Base-by-base conservation (phyloP, 2,329 filamentous ascomycete species). In the Monilinia polystroma region DNA sequence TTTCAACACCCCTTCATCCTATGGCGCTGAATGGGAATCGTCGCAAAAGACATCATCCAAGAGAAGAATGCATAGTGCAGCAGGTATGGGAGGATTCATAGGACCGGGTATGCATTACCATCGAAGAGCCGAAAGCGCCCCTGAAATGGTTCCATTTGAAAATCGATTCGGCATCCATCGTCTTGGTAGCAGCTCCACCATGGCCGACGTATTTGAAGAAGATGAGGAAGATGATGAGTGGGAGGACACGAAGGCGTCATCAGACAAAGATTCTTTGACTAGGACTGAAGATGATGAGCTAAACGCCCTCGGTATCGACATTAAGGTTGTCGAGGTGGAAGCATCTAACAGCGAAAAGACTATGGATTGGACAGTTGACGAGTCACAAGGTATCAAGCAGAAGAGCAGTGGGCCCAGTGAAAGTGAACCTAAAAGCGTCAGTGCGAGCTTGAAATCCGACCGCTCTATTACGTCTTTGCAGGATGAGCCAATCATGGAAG, bases 151-250 rank as follows among this genome's bases (percentile, higher is more conserved):
- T 18, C 57, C 64, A 35, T 94, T 94, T 72, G 90, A 93, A 38
- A 84, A 89, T 64, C 82, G 86, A 23, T 89, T 87, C 70, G 84
- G 84, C 53, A 70, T 77, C 35, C 83, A 85, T 67, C 83, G 86
- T 20, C 87, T 88, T 63, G 84, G 84, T 51, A 90, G 87, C 76
- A 86, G 85, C 71, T 87, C 89, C 0, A 89, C 89, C 0, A 93
- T 95, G 90, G 90, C 89, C 0, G 91, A 94, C 75, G 91, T 95
- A 0, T 95, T 94, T 70, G 91, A 95, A 75, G 91, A 94, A 72
- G 91, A 93, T 38, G 91, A 93, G 72, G 83, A 87, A 72, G 83
- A 87, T 16, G 82, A 82, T 26, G 79, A 81, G 23, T 69, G 79
- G 79, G 71, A 79, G 72, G 67, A 79, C 71, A 38, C 74, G 54